Evolutionary conservation across 805 yeast species (phyloP), one percentile per base, ranked within the genome.

Genomic region (Candida silvatica): DNA sequence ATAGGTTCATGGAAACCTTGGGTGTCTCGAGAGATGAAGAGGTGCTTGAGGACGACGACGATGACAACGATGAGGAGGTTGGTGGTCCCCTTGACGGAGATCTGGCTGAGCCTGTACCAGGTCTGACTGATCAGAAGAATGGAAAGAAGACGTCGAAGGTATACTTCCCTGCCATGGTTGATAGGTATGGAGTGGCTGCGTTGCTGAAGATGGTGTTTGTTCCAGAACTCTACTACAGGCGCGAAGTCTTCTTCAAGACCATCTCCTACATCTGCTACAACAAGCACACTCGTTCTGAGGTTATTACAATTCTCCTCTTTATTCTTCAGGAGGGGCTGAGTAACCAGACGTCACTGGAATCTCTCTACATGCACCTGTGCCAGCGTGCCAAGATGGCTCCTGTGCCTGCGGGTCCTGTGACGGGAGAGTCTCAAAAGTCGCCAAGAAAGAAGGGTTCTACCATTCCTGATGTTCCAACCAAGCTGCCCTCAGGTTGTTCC

Each of bases 211-310:
- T 84, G 31, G 61, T 85, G 3, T 88, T 82, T 58, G 65, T 81
- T 17, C 88, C 94, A 1, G 83, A 79, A 44, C 68, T 77, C 1
- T 69, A 72, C 46, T 64, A 61, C 43, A 76, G 72, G 39, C 64
- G 88, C 35, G 86, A 77, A 37, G 59, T 67, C 2, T 64, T 83
- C 32, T 78, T 79, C 53, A 77, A 76, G 34, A 61, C 90, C 4
- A 62, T 87, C 37, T 73, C 72, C 17, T 74, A 71, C 41, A 50
- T 87, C 32, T 82, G 94, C 47, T 69, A 72, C 41, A 85, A 78
- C 56, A 82, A 82, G 53, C 94, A 81, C 43, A 81, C 83, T 5
- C 62, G 96, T 36, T 60, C 73, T 7, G 96, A 88, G 43, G 69
- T 85, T 12, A 64, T 87, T 51, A 76, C 80, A 29, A 59, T 80